Conservation (phyloP, 345 rosid genomes). For the Boechera divaricarpa region DNA sequence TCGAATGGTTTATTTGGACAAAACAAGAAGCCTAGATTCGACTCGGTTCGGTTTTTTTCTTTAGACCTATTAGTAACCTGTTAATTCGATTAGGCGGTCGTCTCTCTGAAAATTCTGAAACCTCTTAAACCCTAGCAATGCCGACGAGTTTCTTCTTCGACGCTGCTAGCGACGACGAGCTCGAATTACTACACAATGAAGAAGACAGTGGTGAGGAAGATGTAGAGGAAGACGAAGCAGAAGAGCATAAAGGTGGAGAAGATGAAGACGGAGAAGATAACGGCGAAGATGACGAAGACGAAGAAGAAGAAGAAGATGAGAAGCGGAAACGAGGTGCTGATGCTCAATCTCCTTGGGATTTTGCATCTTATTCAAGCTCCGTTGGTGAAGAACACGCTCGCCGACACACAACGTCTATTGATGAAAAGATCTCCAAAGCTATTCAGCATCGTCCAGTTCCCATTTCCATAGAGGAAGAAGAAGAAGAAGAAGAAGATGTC, state of each 20-base stretch:
- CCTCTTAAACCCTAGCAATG: slow-evolving; percentile 48
- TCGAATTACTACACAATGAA: slow-evolving; percentile 35
- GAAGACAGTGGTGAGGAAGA: slow-evolving; percentile 39
- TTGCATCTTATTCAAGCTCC: slow-evolving; percentile 78
- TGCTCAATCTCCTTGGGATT: slow-evolving; percentile 91
- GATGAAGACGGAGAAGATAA: slow-evolving; percentile 48
- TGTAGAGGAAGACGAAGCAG: slow-evolving; percentile 52
- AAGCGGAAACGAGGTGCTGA: slow-evolving; percentile 38
- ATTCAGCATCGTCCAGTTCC: slow-evolving; percentile 55
- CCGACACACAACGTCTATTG: slow-evolving; percentile 88
- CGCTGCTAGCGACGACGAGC: slow-evolving; percentile 76
- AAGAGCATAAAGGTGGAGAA: slow-evolving; percentile 36
- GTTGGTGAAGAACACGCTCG: slow-evolving; percentile 93
- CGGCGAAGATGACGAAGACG: slow-evolving; percentile 39
- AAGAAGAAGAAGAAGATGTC: slow-evolving; percentile 32
- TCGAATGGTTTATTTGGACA: not conserved
- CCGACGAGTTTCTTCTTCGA: slow-evolving; percentile 56
- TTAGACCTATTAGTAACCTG: slow-evolving; percentile 16
- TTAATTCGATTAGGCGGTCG: not conserved
- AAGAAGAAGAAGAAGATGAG: slow-evolving; percentile 47
- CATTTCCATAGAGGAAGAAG: slow-evolving; percentile 38
- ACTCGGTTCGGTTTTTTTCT: not conserved
- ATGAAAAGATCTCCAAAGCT: slow-evolving; percentile 75
- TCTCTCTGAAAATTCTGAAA: slow-evolving; percentile 19
- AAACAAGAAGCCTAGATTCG: not conserved